These are phyloP conservation scores for Aureobasidium sp. DNA, from an alignment of 2,329 filamentous ascomycete genomes.

Conservation along the genomic window DNA sequence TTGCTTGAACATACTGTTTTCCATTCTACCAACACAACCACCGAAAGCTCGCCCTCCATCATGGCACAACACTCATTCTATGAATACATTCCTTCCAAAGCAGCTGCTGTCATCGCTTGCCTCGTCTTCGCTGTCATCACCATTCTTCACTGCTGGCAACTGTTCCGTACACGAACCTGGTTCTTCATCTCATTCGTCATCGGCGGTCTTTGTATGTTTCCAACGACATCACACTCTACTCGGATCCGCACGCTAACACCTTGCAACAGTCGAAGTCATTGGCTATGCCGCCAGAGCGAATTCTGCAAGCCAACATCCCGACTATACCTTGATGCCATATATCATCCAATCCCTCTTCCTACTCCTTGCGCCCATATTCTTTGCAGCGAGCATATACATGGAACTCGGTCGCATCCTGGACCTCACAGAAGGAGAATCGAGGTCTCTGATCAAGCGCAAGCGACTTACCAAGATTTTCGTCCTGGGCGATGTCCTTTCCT, in stretches of 20 bases:
- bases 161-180: slow-evolving; percentile 51
- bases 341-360: slow-evolving; percentile 50
- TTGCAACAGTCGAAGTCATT: slow-evolving; percentile 47
- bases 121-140: slow-evolving; percentile 52
- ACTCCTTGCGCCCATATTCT: slow-evolving; percentile 54
- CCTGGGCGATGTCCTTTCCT: slow-evolving; percentile 58
- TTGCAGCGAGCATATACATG: slow-evolving; percentile 60
- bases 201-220: slow-evolving; percentile 52
- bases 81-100: slow-evolving; percentile 50
- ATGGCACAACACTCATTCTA: background rate
- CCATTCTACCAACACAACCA: too few relatives aligned
- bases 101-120: slow-evolving; percentile 51
- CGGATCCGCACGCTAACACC: background rate
- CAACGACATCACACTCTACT: background rate
- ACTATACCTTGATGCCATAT: slow-evolving; percentile 40
- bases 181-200: slow-evolving; percentile 55
- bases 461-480: slow-evolving; percentile 65
- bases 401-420: slow-evolving; percentile 51
- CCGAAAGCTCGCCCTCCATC: too few relatives aligned
- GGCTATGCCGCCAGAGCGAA: slow-evolving; percentile 44
- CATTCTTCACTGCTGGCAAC: slow-evolving; percentile 44
- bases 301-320: slow-evolving; percentile 27
- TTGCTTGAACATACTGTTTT: too few relatives aligned
- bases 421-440: slow-evolving; percentile 44
- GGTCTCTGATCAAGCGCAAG: slow-evolving; percentile 46